Conservation (phyloP, 805 yeast genomes). For the Scheffersomyces lignosus region DNA sequence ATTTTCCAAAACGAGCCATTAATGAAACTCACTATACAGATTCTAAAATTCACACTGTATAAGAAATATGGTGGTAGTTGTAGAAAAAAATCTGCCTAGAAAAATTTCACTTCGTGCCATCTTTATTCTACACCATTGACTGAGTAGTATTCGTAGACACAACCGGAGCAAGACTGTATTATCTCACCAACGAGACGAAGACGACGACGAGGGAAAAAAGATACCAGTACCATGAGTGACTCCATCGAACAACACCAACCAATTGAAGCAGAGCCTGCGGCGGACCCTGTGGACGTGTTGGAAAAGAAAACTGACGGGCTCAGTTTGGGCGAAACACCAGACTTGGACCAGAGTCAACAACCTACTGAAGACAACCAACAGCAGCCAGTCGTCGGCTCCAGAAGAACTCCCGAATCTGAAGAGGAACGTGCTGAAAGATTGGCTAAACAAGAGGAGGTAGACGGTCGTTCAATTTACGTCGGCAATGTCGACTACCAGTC, state of each 20-base stretch:
- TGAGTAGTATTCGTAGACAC: too few species aligned
- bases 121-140: neutral
- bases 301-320: neutral
- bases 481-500: constrained; percentile 50
- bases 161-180: too few species aligned
- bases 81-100: neutral
- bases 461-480: constrained; percentile 54
- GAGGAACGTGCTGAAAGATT: constrained; percentile 32
- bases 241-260: neutral
- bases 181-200: too few species aligned
- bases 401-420: constrained; percentile 23
- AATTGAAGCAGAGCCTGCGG: neutral
- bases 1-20: too few species aligned
- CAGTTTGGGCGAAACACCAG: too few species aligned
- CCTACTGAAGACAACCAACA: neutral
- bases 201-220: too few species aligned
- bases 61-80: neutral
- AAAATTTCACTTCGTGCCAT: neutral
- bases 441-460: constrained; percentile 45
- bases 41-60: too few species aligned
- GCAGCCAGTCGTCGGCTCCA: neutral
- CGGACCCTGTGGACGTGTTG: neutral
- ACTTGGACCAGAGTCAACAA: too few species aligned
- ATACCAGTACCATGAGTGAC: neutral
- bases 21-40: too few species aligned